Evolutionary conservation across 352 stramenopile genomes (phyloP), one percentile per base, ranked within the genome.

Genomic region (Pythium biforme): DNA sequence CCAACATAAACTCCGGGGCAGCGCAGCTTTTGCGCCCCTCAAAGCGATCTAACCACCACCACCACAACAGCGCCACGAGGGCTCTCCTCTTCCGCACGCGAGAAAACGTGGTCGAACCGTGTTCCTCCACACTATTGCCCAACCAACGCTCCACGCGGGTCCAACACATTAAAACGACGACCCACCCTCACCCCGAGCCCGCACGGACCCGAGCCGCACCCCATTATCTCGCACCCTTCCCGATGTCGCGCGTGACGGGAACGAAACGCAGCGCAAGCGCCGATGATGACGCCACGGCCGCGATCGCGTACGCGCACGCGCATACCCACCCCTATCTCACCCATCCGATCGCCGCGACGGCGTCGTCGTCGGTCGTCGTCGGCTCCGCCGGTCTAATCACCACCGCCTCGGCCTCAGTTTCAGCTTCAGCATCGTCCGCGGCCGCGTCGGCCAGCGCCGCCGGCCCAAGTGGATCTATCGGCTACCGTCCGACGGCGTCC

Each of bases 401-500:
- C 37, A 19, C 40, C 23, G 39, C 52, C 15, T 17, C n/a, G 45
- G 45, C 45, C 5, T 17, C 45, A 19, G 31, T 26, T 26, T 40
- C 48, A 11, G 22, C 37, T 23, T 26, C 37, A 19, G 22, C 54
- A 6, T 62, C 55, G 22, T 10, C 45, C 31, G 12, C 27, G 12
- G 26, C 22, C 40, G 55, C 45, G 43, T 17, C 55, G 6, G 31
- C 40, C 19, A 45, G 27, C 31, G 54, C 54, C 26, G 27, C 23
- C 19, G 9, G 40, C 31, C 22, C 54, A 7, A 48, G 27, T 46
- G 51, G 37, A 1, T 14, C 34, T 3, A 49, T 20, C 14, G 33
- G 41, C 55, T 40, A 49, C 25, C 45, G 55, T 47, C 55, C 55
- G 46, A 51, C 45, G 9, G 45, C 45, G 29, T 20, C 19, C 29